Evolutionary conservation across 768 basidiomycete genomes (phyloP), one percentile per base, ranked within the genome.

Genomic region (Russula earlei): DNA sequence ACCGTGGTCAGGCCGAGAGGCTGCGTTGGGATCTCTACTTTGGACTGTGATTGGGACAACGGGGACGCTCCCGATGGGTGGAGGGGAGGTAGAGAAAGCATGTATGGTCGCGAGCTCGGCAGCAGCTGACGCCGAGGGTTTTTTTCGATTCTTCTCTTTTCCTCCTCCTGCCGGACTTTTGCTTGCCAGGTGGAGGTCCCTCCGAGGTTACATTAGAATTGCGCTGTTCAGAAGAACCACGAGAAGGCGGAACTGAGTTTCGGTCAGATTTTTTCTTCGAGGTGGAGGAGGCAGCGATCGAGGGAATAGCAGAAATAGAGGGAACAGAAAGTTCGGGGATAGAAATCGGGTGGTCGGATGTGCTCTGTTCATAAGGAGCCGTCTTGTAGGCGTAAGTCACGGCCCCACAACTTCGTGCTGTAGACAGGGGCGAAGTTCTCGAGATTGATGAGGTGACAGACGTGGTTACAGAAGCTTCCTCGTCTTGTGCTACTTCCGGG

Each of bases 321-420:
- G 22, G 22, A 10, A 24, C 15, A 37, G 50, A n/a, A 10, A 37
- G 20, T 19, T 41, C 36, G 5, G 12, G 22, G 22, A 43, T 8
- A 17, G 42, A 36, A 14, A n/a, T 9, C 7, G 27, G 38, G n/a
- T 57, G 22, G 24, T 31, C 34, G 3, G 56, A 20, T 29, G 37
- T 17, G 20, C 31, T 27, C 24, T 17, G 44, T 11, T 47, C 31
- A 29, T n/a, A 22, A 34, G 38, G 38, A 40, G 38, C 38, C 0
- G 50, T 19, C 45, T 19, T 57, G 25, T 57, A 57, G n/a, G 50
- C 51, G 37, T 47, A 57, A 4, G 50, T 48, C 24, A 45, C 38
- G 9, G 14, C 24, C 4, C 36, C 25, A 6, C 25, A 44, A 36
- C 31, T 6, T 19, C 38, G 22, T 47, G 11, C 25, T 41, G 31